Conservation (phyloP, 768 basidiomycete species). For the Amanita inopinata region DNA sequence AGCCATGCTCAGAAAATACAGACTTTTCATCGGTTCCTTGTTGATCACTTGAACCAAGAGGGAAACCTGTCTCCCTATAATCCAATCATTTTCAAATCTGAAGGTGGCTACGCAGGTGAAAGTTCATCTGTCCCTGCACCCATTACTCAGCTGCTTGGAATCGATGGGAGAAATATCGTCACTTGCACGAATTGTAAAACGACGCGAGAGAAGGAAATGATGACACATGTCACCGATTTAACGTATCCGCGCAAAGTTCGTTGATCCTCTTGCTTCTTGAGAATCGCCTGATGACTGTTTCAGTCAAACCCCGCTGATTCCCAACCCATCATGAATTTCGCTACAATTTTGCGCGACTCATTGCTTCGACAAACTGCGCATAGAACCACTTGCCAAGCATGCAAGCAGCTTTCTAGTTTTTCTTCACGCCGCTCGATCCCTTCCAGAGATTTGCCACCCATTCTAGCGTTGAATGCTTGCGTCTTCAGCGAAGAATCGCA, state of each 20-base stretch:
- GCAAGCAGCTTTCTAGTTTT: conserved; percentile 70
- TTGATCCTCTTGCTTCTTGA: conserved; percentile 1
- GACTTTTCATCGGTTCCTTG: conserved; percentile 86
- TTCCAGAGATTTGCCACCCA: conserved; percentile 62
- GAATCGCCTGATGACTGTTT: not conserved
- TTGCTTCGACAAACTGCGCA: conserved; percentile 75
- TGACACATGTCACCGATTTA: conserved; percentile 80
- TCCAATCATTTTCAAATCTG: conserved; percentile 33
- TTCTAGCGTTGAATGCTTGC: conserved; percentile 80
- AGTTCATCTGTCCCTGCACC: conserved; percentile 46
- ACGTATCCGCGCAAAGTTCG: conserved; percentile 77
- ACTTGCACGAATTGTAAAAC: conserved; percentile 69
- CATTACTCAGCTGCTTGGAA: conserved; percentile 77
- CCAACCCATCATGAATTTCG: conserved; percentile 38
- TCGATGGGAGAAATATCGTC: conserved; percentile 68
- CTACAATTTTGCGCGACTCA: conserved; percentile 62
- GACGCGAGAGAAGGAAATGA: conserved; percentile 62
- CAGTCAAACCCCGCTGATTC: conserved; percentile 3
- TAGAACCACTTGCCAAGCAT: conserved; percentile 78
- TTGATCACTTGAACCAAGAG: conserved; percentile 76
- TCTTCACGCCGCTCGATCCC: conserved; percentile 59
- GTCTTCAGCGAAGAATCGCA: conserved; percentile 69
- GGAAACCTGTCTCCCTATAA: conserved; percentile 57
- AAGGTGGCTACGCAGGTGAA: conserved; percentile 10
- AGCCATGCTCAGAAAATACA: conserved; percentile 89